These are phyloP conservation scores for Bisporella sp. DNA, from an alignment of 2,329 filamentous ascomycete species.

Conservation along the genomic window DNA sequence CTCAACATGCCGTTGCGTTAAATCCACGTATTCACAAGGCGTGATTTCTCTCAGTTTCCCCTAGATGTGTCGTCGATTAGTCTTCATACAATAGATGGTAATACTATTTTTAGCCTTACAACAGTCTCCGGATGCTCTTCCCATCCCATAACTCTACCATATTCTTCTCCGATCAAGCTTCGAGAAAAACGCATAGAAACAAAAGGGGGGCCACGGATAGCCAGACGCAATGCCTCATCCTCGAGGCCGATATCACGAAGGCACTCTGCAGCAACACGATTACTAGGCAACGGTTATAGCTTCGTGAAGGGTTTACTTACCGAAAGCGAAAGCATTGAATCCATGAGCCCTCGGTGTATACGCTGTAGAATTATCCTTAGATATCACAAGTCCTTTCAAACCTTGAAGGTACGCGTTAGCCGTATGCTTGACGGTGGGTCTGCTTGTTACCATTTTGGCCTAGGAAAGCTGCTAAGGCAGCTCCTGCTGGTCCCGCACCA, in stretches of 20 bases:
- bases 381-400: constrained; percentile 46
- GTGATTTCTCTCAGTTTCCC: constrained; percentile 36
- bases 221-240: constrained; percentile 30
- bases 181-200: constrained; percentile 45
- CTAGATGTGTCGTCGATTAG: constrained; percentile 19
- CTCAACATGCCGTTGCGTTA: constrained; percentile 42
- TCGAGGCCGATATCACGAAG: constrained; percentile 45
- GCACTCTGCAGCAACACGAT: constrained; percentile 32
- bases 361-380: constrained; percentile 40
- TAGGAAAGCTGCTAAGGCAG: constrained; percentile 46
- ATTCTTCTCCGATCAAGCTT: constrained; percentile 46
- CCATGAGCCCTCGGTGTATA: constrained; percentile 49
- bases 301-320: background rate
- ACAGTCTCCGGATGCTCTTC: constrained; percentile 38
- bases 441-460: constrained; percentile 34
- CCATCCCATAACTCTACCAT: constrained; percentile 42
- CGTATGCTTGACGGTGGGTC: background rate
- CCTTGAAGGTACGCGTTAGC: background rate
- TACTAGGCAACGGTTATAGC: background rate
- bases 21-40: constrained; percentile 35
- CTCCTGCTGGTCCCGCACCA: constrained; percentile 47
- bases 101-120: constrained; percentile 24
- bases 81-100: background rate
- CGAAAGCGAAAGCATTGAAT: background rate
- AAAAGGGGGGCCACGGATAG: constrained; percentile 35